A percentile compares a stretch with the other conserved stretches of the same genome.
Conservation (phyloP, 1,139 yeast genomes). For the Sugiyamaella sp. region DNA sequence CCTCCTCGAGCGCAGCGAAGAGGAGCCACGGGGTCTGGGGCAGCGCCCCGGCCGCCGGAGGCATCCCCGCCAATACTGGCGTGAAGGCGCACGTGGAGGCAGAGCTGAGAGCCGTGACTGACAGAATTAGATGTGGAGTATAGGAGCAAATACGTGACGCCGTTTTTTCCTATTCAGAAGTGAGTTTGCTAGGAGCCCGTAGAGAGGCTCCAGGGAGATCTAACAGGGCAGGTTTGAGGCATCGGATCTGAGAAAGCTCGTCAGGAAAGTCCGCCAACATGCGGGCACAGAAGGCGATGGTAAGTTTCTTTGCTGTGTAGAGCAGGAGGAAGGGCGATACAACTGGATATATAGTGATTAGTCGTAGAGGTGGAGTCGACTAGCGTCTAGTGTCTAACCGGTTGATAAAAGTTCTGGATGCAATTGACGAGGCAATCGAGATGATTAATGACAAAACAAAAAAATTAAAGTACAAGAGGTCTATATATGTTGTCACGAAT, state of each 20-base stretch:
- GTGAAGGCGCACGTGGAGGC: too few relatives aligned
- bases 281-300: conserved; percentile 38
- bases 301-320: conserved; percentile 2
- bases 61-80: too few relatives aligned
- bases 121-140: neutral
- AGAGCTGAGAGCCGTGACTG: neutral
- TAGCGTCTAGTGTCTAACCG: conserved; percentile 1
- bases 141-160: conserved; percentile 9
- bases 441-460: conserved; percentile 40
- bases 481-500: conserved; percentile 53
- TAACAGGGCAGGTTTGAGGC: conserved; percentile 32
- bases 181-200: neutral
- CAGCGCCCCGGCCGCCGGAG: too few relatives aligned
- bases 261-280: conserved; percentile 35
- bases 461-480: conserved; percentile 43
- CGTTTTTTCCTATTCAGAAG: conserved; percentile 10
- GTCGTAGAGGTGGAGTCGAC: neutral
- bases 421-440: conserved; percentile 42
- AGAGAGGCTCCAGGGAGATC: neutral
- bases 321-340: neutral
- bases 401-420: conserved; percentile 32
- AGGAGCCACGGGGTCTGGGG: too few relatives aligned
- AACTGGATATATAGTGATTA: neutral
- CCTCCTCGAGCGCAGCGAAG: too few relatives aligned
- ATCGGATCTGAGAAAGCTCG: conserved; percentile 36